Evolutionary conservation across 1,284 basidiomycete genomes (phyloP), one percentile per base, ranked within the genome.

Genomic region (Acaromyces ingoldii): DNA sequence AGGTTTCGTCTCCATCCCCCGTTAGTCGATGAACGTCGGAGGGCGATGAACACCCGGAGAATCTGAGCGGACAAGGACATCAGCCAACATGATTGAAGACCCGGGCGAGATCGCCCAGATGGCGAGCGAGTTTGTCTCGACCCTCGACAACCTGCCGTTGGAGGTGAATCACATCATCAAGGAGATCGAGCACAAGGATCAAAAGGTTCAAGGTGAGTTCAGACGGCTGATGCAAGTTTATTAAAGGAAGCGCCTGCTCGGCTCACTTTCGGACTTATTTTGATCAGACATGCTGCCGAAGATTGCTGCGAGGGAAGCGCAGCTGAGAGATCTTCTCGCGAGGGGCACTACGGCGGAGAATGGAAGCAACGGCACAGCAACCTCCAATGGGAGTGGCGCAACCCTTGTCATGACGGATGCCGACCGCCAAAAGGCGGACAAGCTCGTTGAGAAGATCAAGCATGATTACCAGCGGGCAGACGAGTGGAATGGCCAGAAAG

Each of bases 161-260:
- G 71, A 74, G 41, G 67, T 74, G n/a, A 59, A 53, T 9, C 71
- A 73, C 42, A 58, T 71, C 39, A 46, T 74, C 45, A 68, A 70
- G 41, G 72, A 74, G 54, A 73, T 74, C 36, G 65, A 73, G 33
- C 64, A 72, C 48, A 74, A 74, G 52, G 72, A 74, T 47, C 56
- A 51, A 42, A 72, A 74, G 52, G 59, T 67, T 13, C 68, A 74
- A 49, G 62, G 60, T 62, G 25, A n/a, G 51, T 45, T 9, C n/a
- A 9, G 25, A 34, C 19, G 13, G 33, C 33, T 34, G 19, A 13
- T 34, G 33, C 11, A 34, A 34, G 13, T 34, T 34, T 34, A 34
- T n/a, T 34, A 34, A 13, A 11, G 13, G n/a, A 13, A 13, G n/a
- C 33, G 13, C 33, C 19, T n/a, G 33, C 19, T 34, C 33, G n/a